These are phyloP conservation scores for Tolypocladium tropicale DNA, from an alignment of 2,329 filamentous ascomycete genomes.

Conservation along the genomic window DNA sequence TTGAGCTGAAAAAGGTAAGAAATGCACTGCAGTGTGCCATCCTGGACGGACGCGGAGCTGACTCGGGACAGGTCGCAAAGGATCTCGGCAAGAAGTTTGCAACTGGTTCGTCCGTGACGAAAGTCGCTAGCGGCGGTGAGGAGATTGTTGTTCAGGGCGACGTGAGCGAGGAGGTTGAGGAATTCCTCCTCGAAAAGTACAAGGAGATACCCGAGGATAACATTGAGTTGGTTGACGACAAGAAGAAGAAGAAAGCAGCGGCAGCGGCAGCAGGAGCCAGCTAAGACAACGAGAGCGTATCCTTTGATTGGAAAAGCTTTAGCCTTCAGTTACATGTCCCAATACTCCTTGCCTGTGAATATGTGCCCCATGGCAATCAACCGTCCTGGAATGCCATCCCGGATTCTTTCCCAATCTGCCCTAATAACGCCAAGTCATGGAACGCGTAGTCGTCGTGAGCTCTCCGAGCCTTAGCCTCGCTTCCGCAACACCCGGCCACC, in stretches of 20 bases:
- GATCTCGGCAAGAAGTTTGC: constrained; percentile 98
- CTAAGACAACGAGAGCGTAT: constrained; percentile 2
- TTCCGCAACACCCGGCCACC: constrained; percentile 46
- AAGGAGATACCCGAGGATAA: constrained; percentile 89
- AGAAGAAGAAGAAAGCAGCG: constrained; percentile 62
- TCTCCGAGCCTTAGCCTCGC: constrained; percentile 25
- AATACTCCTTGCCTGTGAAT: constrained; percentile 6
- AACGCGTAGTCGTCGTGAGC: constrained; percentile 5
- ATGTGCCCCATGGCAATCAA: background rate
- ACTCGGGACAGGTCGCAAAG: constrained; percentile 56
- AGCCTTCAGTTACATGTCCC: background rate
- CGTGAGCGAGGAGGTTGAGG: constrained; percentile 86
- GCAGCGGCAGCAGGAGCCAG: constrained; percentile 9
- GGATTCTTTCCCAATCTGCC: background rate
- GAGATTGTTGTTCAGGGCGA: constrained; percentile 98
- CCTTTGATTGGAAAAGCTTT: background rate
- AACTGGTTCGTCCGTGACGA: constrained; percentile 86
- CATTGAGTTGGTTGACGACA: constrained; percentile 89
- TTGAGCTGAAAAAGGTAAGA: constrained; percentile 78
- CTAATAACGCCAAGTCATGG: constrained; percentile 3
- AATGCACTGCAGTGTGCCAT: background rate
- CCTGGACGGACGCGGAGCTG: background rate
- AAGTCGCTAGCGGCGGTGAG: constrained; percentile 74
- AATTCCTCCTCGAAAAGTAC: constrained; percentile 84
- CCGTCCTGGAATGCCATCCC: background rate